A percentile compares a stretch with the other conserved stretches of the same genome.
Conservation (phyloP, 2,329 filamentous ascomycete genomes). For the Colletotrichum sp. region DNA sequence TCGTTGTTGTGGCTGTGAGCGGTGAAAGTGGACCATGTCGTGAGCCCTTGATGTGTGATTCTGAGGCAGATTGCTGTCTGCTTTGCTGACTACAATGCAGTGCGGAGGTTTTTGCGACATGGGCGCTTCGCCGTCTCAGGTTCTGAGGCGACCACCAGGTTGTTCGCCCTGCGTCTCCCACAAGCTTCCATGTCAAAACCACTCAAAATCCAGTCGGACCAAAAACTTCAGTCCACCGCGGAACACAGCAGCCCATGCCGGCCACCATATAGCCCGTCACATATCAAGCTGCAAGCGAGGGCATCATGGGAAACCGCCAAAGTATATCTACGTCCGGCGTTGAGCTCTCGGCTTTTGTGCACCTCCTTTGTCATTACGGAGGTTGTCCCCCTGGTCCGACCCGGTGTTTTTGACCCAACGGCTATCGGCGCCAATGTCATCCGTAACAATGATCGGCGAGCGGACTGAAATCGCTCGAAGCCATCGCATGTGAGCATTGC, state of each 20-base stretch:
- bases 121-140: constrained; percentile 16
- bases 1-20: background rate
- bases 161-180: background rate
- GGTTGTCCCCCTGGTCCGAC: background rate
- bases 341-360: background rate
- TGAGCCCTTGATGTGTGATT: background rate
- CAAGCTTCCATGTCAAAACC: background rate
- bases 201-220: background rate
- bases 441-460: background rate
- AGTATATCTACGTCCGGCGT: background rate
- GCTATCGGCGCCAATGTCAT: background rate
- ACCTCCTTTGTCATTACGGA: background rate
- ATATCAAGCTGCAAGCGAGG: background rate
- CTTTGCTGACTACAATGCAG: background rate
- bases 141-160: constrained; percentile 14
- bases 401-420: background rate
- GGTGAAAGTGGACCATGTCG: background rate
- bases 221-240: background rate
- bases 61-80: background rate
- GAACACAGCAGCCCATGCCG: background rate
- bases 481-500: background rate
- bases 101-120: background rate
- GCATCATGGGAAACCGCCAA: background rate
- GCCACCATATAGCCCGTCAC: background rate
- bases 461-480: background rate